A percentile compares a stretch with the other conserved stretches of the same genome.
These are phyloP conservation scores for Isoetes taiwanensis DNA, from an alignment of 75 land plant genomes.

Conservation along the genomic window DNA sequence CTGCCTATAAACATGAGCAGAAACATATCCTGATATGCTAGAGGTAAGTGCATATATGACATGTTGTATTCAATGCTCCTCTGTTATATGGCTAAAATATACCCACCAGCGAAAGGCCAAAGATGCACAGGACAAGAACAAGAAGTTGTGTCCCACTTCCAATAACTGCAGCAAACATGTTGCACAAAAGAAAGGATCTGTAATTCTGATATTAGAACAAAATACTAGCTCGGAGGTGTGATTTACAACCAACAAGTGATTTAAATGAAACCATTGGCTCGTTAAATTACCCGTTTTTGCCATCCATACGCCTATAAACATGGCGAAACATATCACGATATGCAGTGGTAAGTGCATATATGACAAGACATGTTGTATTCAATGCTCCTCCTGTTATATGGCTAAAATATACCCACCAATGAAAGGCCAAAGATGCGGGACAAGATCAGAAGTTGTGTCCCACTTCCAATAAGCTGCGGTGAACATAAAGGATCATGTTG, in stretches of 20 bases:
- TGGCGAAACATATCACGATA: constrained; percentile 54
- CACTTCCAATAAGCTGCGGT: constrained; percentile 52
- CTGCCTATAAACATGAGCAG: constrained; percentile 39
- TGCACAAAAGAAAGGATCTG: too few species aligned
- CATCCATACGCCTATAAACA: constrained; percentile 38
- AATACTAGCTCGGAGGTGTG: too few species aligned
- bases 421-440: constrained; percentile 41
- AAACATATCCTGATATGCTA: constrained; percentile 45
- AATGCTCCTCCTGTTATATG: constrained; percentile 59
- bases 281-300: constrained; percentile 57
- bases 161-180: constrained; percentile 47
- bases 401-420: constrained; percentile 49
- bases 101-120: constrained; percentile 42
- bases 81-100: constrained; percentile 62
- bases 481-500: too few species aligned
- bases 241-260: too few species aligned
- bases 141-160: constrained; percentile 71
- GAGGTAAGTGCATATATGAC: constrained; percentile 50
- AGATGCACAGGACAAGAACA: constrained; percentile 44
- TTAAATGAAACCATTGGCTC: too few species aligned
- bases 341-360: constrained; percentile 49
- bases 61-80: constrained; percentile 38
- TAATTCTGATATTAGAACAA: too few species aligned
- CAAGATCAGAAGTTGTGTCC: constrained; percentile 38
- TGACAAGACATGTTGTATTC: constrained; percentile 32